Evolutionary conservation across 83 land plant species (phyloP), one percentile per base, ranked within the genome.

Genomic region (Diphasiastrum complanatum): DNA sequence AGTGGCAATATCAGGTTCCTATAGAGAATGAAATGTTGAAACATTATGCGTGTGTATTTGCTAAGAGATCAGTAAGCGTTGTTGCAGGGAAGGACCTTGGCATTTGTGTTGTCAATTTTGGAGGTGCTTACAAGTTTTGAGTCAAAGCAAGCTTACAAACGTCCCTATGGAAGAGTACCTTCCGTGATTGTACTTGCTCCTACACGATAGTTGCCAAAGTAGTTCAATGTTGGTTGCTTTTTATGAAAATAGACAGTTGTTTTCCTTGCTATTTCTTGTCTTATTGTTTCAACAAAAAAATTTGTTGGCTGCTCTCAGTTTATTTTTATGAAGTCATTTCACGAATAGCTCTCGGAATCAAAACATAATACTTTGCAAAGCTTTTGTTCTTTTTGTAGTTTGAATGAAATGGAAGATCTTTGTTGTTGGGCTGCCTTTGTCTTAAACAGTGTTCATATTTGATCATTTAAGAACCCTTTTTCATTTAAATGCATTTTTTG

Each of bases 61-160:
- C 18, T 61, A 25, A 45, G 28, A 61, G 2, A 37, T 47, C 19
- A 16, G n/a, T 4, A 31, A 23, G 1, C 25, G 11, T 23, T 12
- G 54, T 25, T 70, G 6, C 75, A 92, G 97, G 97, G 97, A 6
- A 92, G 88, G 73, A 92, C 98, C 16, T 67, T 92, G 60, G 98
- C 98, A 4, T 92, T 92, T 80, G 98, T 92, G 69, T 76, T 92
- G 55, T 96, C 98, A 11, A 83, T 92, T 33, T 48, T 92, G 77
- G 98, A 92, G 69, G 85, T 91, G 14, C 34, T 92, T n/a, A 76
- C 71, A 5, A 85, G 74, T 60, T 81, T 81, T 25, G 78, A 45
- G 0, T 4, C 46, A 25, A 78, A 70, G 33, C 68, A 67, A 45
- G 71, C 61, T 34, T 70, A 77, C 63, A 76, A 69, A 52, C 80